These are phyloP conservation scores for Elaeis oleifera DNA, from an alignment of 202 grass and related monocot genomes.

Conservation along the genomic window DNA sequence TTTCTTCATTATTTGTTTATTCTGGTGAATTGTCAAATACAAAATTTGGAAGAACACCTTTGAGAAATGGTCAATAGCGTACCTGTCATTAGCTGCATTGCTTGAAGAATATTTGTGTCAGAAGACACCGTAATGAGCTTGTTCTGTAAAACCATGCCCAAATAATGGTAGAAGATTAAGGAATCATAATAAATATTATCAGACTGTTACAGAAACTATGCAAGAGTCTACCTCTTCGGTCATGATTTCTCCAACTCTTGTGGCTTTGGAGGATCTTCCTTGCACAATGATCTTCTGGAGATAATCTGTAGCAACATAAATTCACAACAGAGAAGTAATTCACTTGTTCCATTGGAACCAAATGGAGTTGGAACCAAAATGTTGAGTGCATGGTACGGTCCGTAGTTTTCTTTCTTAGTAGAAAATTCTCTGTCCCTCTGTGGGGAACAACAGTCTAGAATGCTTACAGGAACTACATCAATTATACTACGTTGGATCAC, in stretches of 20 bases:
- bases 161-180: not conserved
- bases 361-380: too few species aligned
- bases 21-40: not conserved
- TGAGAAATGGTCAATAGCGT: conserved; percentile 10
- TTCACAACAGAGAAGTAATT: conserved; percentile 21
- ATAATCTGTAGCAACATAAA: conserved; percentile 60
- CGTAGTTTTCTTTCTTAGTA: too few species aligned
- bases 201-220: not conserved
- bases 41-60: not conserved
- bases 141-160: conserved; percentile 28
- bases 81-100: conserved; percentile 95
- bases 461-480: too few species aligned
- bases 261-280: conserved; percentile 43
- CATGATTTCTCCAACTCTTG: conserved; percentile 80
- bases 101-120: conserved; percentile 64
- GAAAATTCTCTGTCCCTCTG: too few species aligned
- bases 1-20: not conserved
- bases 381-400: too few species aligned
- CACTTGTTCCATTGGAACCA: too few species aligned
- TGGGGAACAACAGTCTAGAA: too few species aligned
- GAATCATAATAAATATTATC: not conserved
- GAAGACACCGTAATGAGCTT: conserved; percentile 53
- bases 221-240: conserved; percentile 59
- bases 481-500: too few species aligned
- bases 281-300: conserved; percentile 63